Base-by-base conservation (phyloP, 352 stramenopile species). In the Plasmopara viticola region DNA sequence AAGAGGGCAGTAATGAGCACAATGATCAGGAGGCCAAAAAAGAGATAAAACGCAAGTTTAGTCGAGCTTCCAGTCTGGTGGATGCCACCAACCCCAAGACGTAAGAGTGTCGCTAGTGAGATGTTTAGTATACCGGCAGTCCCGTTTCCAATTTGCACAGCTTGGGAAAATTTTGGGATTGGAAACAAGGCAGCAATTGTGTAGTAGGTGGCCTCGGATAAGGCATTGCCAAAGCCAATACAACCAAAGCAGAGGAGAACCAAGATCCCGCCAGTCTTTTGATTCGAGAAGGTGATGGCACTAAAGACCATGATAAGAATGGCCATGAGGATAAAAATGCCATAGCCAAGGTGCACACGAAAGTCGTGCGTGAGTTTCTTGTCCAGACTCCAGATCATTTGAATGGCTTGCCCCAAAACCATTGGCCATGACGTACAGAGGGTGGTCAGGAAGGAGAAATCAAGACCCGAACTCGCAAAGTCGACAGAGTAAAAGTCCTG, bases 401-500 rank as follows among this genome's bases (percentile, higher is more conserved):
- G 79, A 10, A 84, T 14, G 0, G 41, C 43, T 28, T 87, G 73
- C 8, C 75, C 79, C 2, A 71, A 42, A 12, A 76, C 57, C 65
- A 87, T 81, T 3, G 79, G 72, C 76, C 79, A 90, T 12, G 63
- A 68, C 9, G 72, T 81, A 25, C 55, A 51, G 4, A 84, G 58
- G 54, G 72, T 87, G 10, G 74, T 87, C 7, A 90, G 51, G 67
- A 87, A 87, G 9, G 68, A 70, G 51, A 90, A 90, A 47, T 81
- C 57, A 40, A 85, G 65, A 0, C 64, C 61, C 0, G 67, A 73
- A 17, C 73, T 47, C 1, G 76, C 63, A 56, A 86, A 90, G 44
- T 69, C 44, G 9, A 64, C 47, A 20, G 47, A 51, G 56, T 87
- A 86, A 45, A 82, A 90, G 48, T 85, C 67, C 18, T 87, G 74